Evolutionary conservation across 2,329 filamentous ascomycete species (phyloP).

Genomic region (Microcyclospora tardicrescens): DNA sequence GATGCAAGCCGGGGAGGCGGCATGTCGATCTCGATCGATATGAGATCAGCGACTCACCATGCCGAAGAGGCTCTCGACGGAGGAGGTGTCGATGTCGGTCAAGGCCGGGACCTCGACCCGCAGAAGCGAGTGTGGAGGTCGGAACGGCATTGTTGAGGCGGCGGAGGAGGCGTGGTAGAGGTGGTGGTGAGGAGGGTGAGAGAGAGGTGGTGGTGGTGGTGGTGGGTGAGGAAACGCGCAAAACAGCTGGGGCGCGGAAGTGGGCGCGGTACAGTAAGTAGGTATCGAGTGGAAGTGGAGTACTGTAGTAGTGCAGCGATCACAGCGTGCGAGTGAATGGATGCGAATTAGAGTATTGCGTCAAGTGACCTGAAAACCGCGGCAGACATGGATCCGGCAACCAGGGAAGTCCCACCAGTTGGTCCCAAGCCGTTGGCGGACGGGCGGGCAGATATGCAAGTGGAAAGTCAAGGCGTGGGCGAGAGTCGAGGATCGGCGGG

Average conservation of each 20-base stretch:
- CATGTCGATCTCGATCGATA: conserved; percentile 3
- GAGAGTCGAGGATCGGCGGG: too few relatives aligned
- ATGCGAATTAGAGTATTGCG: conserved; percentile 1
- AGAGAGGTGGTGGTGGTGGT: conserved; percentile 1
- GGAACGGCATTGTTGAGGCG: conserved; percentile 57
- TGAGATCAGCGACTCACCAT: conserved; percentile 38
- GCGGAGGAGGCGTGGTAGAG: not conserved
- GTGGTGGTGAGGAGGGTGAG: conserved; percentile 5
- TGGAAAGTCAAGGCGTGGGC: too few relatives aligned
- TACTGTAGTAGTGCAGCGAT: too few relatives aligned
- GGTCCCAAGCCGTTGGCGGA: too few relatives aligned
- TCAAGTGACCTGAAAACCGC: conserved; percentile 1
- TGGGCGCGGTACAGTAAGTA: conserved; percentile 6
- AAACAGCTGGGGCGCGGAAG: conserved; percentile 1
- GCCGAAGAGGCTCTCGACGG: conserved; percentile 84
- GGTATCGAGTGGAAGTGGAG: not conserved
- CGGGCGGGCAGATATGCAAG: too few relatives aligned
- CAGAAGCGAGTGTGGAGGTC: conserved; percentile 72
- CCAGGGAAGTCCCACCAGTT: too few relatives aligned
- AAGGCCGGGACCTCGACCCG: conserved; percentile 86
- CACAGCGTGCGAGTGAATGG: too few relatives aligned
- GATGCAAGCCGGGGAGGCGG: conserved; percentile 1
- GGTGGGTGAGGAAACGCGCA: conserved; percentile 1
- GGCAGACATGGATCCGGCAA: too few relatives aligned
- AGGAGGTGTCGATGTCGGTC: conserved; percentile 86